Evolutionary conservation across 208 protist species (phyloP).

Genomic region (Wallacemonas sp.): DNA sequence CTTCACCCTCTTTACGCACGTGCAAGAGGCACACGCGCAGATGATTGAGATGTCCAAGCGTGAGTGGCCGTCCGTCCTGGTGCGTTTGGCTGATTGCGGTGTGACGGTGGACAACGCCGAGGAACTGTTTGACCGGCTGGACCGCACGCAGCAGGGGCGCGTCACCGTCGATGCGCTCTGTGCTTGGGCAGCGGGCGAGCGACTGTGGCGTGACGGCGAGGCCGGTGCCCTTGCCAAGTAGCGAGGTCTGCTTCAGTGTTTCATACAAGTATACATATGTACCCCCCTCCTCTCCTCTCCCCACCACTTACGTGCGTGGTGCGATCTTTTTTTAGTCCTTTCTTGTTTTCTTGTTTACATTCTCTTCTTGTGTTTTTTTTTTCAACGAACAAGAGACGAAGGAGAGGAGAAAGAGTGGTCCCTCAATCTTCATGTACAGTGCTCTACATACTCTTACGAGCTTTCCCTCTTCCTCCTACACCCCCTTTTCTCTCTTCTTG

Average conservation of each 20-base stretch:
- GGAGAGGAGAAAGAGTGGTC: no score
- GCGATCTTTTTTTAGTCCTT: background rate
- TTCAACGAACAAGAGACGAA: no score
- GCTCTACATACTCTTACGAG: background rate
- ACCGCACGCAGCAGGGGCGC: background rate
- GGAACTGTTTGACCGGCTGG: background rate
- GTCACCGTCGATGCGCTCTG: constrained; percentile 5
- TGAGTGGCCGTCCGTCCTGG: background rate
- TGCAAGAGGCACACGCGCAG: background rate
- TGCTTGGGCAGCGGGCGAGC: constrained; percentile 1
- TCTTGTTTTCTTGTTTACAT: background rate
- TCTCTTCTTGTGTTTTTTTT: no score
- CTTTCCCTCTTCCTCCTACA: background rate
- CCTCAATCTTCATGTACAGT: no score
- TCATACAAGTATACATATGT: background rate
- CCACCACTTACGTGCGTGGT: no score
- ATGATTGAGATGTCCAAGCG: background rate
- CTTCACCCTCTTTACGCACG: background rate
- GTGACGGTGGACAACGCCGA: background rate
- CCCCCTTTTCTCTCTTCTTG: no score
- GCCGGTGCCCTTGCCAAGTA: background rate
- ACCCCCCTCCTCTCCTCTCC: no score
- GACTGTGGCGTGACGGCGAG: background rate
- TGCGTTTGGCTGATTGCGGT: background rate
- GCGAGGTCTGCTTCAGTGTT: no score